phyloP scores from a whole-genome alignment of 1,139 yeast genomes.

The Meyerozyma sp. region DNA sequence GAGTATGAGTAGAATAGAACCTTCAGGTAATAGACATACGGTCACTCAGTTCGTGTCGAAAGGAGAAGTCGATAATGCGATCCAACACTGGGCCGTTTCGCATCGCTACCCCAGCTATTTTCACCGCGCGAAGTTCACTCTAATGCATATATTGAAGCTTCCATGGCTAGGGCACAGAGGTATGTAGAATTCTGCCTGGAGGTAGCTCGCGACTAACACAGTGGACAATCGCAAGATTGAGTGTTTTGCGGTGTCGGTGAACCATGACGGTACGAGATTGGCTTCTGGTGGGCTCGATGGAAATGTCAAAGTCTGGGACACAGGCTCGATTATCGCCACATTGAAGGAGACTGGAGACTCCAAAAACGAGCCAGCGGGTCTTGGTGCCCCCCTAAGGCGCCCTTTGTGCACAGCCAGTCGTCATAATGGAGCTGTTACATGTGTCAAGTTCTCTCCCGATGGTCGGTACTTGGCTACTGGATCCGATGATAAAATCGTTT shows the following conservation, averaged over 20 bases:
- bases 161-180: slow-evolving; percentile 81
- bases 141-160: slow-evolving; percentile 71
- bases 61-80: no score
- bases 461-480: slow-evolving; percentile 91
- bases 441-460: slow-evolving; percentile 86
- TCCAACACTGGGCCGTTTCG: no score
- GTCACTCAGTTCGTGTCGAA: no score
- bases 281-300: slow-evolving; percentile 98
- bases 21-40: background rate
- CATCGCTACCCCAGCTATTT: no score
- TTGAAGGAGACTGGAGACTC: slow-evolving; percentile 5
- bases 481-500: slow-evolving; percentile 85
- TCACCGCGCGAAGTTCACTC: background rate
- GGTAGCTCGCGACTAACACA: slow-evolving; percentile 11
- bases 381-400: slow-evolving; percentile 31
- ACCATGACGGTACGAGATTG: slow-evolving; percentile 74
- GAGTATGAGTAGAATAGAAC: background rate
- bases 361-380: slow-evolving; percentile 15
- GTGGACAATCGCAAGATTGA: slow-evolving; percentile 82
- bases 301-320: slow-evolving; percentile 86
- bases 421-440: slow-evolving; percentile 91
- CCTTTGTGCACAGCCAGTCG: slow-evolving; percentile 79
- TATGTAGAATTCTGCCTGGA: slow-evolving; percentile 20
- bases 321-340: slow-evolving; percentile 40
- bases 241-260: slow-evolving; percentile 77